A percentile compares a stretch with the other conserved stretches of the same genome.
phyloP scores from a whole-genome alignment of 2,329 filamentous ascomycete species.

The Tolypocladium endophyticum region DNA sequence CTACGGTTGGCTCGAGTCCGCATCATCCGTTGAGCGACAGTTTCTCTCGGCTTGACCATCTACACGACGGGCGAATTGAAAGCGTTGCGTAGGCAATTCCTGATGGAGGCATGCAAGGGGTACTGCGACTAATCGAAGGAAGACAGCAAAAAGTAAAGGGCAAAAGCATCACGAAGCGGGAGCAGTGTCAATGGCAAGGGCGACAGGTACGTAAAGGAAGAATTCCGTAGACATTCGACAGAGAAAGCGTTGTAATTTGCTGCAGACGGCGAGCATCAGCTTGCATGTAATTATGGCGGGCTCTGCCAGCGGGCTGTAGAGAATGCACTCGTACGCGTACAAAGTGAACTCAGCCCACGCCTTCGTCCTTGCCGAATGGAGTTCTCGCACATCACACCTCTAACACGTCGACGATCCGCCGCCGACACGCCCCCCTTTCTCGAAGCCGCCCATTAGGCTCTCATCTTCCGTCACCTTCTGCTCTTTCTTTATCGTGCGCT shows the following conservation, averaged over 20 bases:
- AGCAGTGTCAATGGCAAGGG: neutral
- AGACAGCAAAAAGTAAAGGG: neutral
- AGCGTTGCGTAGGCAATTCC: constrained; percentile 53
- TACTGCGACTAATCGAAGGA: constrained; percentile 16
- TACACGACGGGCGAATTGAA: constrained; percentile 45
- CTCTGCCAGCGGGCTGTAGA: no score
- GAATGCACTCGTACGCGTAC: neutral
- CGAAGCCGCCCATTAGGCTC: constrained; percentile 13
- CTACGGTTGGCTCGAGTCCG: no score
- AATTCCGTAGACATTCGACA: no score
- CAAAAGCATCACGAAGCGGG: neutral
- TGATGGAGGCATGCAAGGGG: constrained; percentile 51
- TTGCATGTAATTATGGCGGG: no score
- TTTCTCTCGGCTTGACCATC: neutral
- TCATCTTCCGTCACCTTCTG: constrained; percentile 5
- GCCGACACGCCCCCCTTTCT: constrained; percentile 8
- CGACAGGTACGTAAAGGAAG: neutral
- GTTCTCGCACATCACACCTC: neutral
- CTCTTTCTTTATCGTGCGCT: neutral
- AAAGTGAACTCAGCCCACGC: neutral
- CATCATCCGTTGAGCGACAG: neutral
- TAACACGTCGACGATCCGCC: neutral
- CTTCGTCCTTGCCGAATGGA: neutral
- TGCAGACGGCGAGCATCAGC: no score
- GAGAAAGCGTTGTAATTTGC: no score